Evolutionary conservation across 192 early-diverging fungal species (phyloP).

Genomic region (Rhizoclosmatium globosum): DNA sequence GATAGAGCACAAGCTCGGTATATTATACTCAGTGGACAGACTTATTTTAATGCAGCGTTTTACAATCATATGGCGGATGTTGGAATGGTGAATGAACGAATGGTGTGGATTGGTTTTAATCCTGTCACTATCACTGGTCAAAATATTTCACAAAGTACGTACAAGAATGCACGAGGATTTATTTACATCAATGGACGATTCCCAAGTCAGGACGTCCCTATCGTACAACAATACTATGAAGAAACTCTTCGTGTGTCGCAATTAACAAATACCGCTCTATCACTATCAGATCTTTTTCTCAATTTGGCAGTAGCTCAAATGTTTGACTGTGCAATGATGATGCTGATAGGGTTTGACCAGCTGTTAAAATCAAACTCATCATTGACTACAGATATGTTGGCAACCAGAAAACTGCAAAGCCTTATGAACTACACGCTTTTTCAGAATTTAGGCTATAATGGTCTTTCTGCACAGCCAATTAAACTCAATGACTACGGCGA

Average conservation of each 20-base stretch:
- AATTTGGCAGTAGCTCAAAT: background rate
- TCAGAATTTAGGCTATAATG: conserved; percentile 13
- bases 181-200: background rate
- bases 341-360: conserved; percentile 15
- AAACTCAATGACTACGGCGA: conserved; percentile 21
- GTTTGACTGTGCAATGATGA: conserved; percentile 19
- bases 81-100: background rate
- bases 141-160: background rate
- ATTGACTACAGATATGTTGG: background rate
- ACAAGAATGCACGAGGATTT: background rate
- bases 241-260: background rate
- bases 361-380: background rate
- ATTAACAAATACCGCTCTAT: background rate
- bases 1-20: background rate
- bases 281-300: background rate
- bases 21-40: conserved; percentile 8
- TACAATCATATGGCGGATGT: background rate
- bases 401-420: background rate
- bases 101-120: background rate
- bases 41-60: background rate
- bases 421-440: conserved; percentile 14
- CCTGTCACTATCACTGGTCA: background rate
- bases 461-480: background rate
- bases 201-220: background rate
- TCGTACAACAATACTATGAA: background rate